Conservation (phyloP, 257 asterid species). For the Nemophila menziesii region DNA sequence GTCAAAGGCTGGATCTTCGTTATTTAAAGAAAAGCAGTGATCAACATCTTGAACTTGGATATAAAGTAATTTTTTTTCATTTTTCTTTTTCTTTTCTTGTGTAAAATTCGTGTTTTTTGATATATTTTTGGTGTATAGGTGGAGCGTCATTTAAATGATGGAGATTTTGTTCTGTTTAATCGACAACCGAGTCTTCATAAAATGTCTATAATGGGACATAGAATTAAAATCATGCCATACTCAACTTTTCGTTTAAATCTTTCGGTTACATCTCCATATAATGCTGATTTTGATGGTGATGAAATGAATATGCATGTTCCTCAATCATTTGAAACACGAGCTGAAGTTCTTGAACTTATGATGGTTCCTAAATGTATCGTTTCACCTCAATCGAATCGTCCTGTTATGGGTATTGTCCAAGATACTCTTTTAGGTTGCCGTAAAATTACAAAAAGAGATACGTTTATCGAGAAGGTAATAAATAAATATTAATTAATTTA, state of each 20-base stretch:
- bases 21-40: conserved; percentile 97
- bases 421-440: conserved; percentile 96
- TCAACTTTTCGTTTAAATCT: conserved; percentile 91
- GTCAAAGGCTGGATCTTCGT: conserved; percentile 98
- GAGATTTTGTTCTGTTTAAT: conserved; percentile 91
- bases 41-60: conserved; percentile 92
- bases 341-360: conserved; percentile 95
- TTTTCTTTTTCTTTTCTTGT: too few relatives aligned
- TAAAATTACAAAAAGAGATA: conserved; percentile 86
- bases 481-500: neutral
- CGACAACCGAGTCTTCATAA: conserved; percentile 98
- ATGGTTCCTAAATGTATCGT: conserved; percentile 97
- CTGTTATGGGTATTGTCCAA: conserved; percentile 98
- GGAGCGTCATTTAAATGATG: conserved; percentile 97
- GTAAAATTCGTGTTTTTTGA: too few relatives aligned
- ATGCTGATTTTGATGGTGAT: conserved; percentile 99
- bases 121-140: conserved; percentile 49
- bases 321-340: conserved; percentile 98
- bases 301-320: conserved; percentile 99
- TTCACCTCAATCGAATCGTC: conserved; percentile 93
- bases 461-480: conserved; percentile 91
- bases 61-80: conserved; percentile 66
- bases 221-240: conserved; percentile 97
- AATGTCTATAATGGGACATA: conserved; percentile 99
- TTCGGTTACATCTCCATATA: conserved; percentile 97